Percentiles rank a stretch among this genome's conserved stretches.
Evolutionary conservation across 768 basidiomycete genomes (phyloP).

Genomic region (Leucosporidium scottii): DNA sequence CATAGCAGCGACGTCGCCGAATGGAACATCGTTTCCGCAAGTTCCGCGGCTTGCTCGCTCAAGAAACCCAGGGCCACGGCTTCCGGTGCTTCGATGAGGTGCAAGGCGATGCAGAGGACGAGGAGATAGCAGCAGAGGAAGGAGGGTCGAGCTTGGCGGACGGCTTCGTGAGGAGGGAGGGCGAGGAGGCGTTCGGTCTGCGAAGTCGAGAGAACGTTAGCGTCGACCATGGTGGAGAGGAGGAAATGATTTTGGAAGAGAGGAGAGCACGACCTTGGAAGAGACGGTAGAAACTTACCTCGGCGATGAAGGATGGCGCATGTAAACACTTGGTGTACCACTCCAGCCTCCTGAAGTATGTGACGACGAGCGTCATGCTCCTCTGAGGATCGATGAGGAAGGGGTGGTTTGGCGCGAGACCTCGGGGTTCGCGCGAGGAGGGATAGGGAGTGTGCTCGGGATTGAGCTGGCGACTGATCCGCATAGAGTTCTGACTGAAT

Average conservation of each 20-base stretch:
- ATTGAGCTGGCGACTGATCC: neutral
- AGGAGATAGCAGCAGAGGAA: conserved; percentile 17
- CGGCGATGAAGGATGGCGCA: conserved; percentile 15
- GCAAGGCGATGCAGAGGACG: conserved; percentile 23
- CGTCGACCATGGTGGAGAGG: no score
- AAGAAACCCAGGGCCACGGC: conserved; percentile 2
- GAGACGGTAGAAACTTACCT: conserved; percentile 3
- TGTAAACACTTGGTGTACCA: conserved; percentile 19
- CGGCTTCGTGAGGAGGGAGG: neutral
- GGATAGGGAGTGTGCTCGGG: neutral
- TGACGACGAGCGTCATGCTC: conserved; percentile 6
- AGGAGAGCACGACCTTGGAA: no score
- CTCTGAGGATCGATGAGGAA: conserved; percentile 1
- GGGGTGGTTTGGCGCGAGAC: neutral
- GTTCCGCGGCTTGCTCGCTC: neutral
- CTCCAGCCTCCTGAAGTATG: conserved; percentile 16
- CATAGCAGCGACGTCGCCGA: conserved; percentile 11
- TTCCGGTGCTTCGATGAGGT: conserved; percentile 3
- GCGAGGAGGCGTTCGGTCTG: neutral
- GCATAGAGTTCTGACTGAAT: neutral
- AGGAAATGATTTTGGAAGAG: no score
- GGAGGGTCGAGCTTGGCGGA: conserved; percentile 1
- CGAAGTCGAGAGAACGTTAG: no score
- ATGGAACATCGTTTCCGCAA: conserved; percentile 3
- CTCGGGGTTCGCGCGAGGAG: neutral